Base-by-base conservation (phyloP, 148 eudicot genomes). In the Cornus kousa region DNA sequence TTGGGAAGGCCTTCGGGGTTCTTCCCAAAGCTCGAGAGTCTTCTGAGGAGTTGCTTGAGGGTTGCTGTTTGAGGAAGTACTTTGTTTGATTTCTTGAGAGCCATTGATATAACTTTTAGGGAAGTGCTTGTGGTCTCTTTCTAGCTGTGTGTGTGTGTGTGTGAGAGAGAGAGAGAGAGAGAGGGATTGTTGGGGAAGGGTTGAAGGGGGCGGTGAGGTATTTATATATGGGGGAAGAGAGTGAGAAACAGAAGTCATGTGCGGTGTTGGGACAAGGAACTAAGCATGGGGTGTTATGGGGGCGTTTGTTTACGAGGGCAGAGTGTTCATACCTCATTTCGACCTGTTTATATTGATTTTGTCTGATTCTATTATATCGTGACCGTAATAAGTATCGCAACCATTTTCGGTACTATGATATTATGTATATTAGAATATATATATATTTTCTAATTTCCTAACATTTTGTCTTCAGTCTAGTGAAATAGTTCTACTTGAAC, bases 21-120 rank as follows among this genome's bases (percentile, higher is more conserved):
- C 79, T 80, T 84, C 22, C 92, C 93, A 31, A 91, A 79, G 75
- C 89, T 87, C 3, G 96, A 91, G 67, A 87, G 90, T 81, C 85
- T 85, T 74, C 86, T 90, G 35, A 91, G 67, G 53, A 90, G 88
- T 73, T 88, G 87, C 71, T 88, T 91, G 13, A 91, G 40, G 11
- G 87, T 84, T 79, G 86, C 81, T 75, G 87, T 66, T 79, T 88
- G 89, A 22, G 77, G 69, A 70, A 62, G 71, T 13, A 43, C 48
- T 53, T 74, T 86, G 79, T 23, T 72, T 62, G 78, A 17, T 79
- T 76, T 87, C 79, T 76, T 53, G 17, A 53, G 68, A 22, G 77
- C 86, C 89, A 85, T 83, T 67, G 14, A 43, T 48, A 28, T 28
- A 28, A 28, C 28, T 48, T 48, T 48, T 28, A 28, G 11, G 1